phyloP scores from a whole-genome alignment of 805 yeast species.

The Myxozyma sirexii region DNA sequence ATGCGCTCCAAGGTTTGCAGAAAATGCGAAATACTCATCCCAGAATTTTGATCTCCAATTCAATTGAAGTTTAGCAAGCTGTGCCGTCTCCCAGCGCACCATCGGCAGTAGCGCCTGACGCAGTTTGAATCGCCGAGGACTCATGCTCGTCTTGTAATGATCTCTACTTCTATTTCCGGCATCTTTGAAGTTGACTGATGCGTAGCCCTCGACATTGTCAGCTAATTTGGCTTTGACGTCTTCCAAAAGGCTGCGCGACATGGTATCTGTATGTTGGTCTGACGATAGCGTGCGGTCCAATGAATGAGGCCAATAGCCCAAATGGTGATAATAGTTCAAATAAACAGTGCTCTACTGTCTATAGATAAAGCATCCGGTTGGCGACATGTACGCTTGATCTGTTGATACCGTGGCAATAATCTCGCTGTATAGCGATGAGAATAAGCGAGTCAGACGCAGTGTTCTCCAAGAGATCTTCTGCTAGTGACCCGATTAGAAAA shows the following conservation, averaged over 20 bases:
- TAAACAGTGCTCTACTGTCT: no score
- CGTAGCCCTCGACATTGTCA: conserved; percentile 25
- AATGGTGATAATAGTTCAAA: no score
- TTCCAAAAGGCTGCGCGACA: conserved; percentile 10
- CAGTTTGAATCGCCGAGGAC: conserved; percentile 56
- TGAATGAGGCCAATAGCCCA: no score
- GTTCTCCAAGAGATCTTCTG: neutral
- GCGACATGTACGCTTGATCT: no score
- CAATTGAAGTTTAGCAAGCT: conserved; percentile 2
- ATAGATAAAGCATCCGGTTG: no score
- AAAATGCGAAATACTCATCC: conserved; percentile 80
- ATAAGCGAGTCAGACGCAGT: no score
- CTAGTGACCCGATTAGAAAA: neutral
- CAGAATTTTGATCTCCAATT: conserved; percentile 51
- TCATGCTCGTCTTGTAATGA: conserved; percentile 64
- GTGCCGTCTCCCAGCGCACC: conserved; percentile 65
- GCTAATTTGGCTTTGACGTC: conserved; percentile 20
- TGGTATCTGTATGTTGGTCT: neutral
- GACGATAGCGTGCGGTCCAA: no score
- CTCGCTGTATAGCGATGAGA: no score
- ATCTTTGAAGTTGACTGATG: conserved; percentile 47
- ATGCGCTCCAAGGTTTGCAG: conserved; percentile 90
- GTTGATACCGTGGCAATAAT: no score
- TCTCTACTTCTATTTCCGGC: conserved; percentile 74
- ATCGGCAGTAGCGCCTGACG: conserved; percentile 59